Conservation (phyloP, 2,329 filamentous ascomycete species). For the Beauveria australis region DNA sequence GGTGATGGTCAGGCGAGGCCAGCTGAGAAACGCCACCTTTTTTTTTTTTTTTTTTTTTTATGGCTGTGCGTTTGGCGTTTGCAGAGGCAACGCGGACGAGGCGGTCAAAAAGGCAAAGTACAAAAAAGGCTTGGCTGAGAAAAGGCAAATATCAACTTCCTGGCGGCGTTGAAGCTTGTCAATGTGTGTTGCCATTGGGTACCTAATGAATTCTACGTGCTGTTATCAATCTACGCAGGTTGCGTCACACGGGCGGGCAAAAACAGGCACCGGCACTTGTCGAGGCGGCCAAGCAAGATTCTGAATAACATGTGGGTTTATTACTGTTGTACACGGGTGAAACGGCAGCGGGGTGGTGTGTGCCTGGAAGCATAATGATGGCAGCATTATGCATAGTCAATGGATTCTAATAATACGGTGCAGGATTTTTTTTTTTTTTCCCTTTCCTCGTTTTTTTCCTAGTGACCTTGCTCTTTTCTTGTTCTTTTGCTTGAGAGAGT, state of each 20-base stretch:
- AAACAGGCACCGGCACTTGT: background rate
- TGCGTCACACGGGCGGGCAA: background rate
- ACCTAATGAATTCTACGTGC: background rate
- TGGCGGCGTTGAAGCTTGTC: background rate
- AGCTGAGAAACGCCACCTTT: slow-evolving; percentile 2
- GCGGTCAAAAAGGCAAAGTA: background rate
- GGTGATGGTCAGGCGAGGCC: background rate
- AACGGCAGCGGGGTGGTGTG: background rate
- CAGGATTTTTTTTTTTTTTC: background rate
- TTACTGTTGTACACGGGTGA: background rate
- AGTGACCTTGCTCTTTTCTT: background rate
- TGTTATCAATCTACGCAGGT: no score
- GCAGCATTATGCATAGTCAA: background rate
- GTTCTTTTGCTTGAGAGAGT: background rate
- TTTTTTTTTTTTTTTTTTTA: background rate
- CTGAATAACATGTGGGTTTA: background rate
- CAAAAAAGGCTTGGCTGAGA: no score
- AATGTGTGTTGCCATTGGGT: background rate
- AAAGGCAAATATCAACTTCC: no score
- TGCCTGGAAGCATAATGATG: background rate
- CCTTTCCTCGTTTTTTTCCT: no score
- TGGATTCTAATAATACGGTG: background rate
- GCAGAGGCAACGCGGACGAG: background rate
- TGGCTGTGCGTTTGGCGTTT: background rate
- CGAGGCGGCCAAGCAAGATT: background rate